These are phyloP conservation scores for Fomes fomentarius DNA, from an alignment of 1,284 basidiomycete genomes.

Conservation along the genomic window DNA sequence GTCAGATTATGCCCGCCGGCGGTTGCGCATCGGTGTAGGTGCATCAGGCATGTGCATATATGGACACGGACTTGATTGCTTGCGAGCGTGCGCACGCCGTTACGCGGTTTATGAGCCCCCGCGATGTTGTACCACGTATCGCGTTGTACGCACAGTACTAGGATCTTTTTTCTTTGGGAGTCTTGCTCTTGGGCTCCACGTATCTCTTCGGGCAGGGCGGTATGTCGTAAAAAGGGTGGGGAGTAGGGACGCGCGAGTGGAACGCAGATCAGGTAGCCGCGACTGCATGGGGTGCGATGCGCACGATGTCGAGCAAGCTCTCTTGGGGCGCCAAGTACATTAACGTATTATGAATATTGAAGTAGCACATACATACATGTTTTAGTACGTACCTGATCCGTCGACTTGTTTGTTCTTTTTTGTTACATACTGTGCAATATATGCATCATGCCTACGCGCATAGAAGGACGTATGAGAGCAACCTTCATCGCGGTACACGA, in stretches of 20 bases:
- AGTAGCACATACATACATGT: slow-evolving; percentile 16
- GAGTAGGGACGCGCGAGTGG: too few species aligned
- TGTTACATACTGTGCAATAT: background rate
- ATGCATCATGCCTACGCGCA: too few species aligned
- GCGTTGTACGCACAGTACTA: slow-evolving; percentile 13
- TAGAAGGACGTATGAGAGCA: too few species aligned
- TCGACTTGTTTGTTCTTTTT: background rate
- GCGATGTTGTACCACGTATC: slow-evolving; percentile 22
- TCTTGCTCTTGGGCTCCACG: background rate
- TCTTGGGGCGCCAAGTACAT: slow-evolving; percentile 12
- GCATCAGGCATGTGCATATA: background rate
- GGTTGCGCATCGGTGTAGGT: background rate
- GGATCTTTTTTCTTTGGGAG: background rate
- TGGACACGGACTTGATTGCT: slow-evolving; percentile 13
- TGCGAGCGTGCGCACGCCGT: too few species aligned
- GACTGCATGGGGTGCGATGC: background rate
- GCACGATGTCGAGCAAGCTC: background rate
- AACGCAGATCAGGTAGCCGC: too few species aligned
- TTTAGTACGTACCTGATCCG: slow-evolving; percentile 5
- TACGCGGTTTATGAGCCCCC: background rate
- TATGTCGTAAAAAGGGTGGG: background rate
- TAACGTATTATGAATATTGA: slow-evolving; percentile 16
- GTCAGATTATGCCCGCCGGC: slow-evolving; percentile 7
- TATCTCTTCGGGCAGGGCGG: background rate
- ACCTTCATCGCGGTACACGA: too few species aligned